These are phyloP conservation scores for Stentor coeruleus DNA, from an alignment of 73 alveolate genomes.

Conservation along the genomic window DNA sequence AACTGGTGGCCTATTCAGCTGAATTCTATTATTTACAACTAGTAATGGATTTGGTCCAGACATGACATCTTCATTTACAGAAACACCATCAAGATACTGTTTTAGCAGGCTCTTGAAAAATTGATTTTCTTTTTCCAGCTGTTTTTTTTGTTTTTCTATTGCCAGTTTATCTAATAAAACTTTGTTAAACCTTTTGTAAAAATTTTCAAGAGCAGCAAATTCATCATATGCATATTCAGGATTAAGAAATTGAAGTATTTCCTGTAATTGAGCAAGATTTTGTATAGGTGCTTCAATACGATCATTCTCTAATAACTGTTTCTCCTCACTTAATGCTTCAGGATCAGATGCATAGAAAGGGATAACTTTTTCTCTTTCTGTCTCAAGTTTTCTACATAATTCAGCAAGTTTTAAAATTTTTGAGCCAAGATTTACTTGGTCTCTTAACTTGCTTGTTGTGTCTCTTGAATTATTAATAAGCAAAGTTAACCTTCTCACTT, in stretches of 20 bases:
- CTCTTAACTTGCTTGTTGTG: constrained; percentile 87
- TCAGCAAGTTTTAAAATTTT: constrained; percentile 94
- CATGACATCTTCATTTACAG: constrained; percentile 97
- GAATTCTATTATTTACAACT: constrained; percentile 87
- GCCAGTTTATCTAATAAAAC: constrained; percentile 94
- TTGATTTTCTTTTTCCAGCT: constrained; percentile 90
- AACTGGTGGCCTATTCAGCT: constrained; percentile 87
- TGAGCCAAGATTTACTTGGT: constrained; percentile 86
- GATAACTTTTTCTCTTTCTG: constrained; percentile 94
- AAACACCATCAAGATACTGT: constrained; percentile 95
- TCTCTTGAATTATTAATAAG: constrained; percentile 86
- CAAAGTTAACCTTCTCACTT: constrained; percentile 86
- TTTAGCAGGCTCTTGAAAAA: constrained; percentile 87
- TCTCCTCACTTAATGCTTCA: constrained; percentile 73
- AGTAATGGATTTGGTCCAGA: constrained; percentile 86
- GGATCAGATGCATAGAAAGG: constrained; percentile 93
- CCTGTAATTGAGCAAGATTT: not conserved
- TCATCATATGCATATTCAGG: constrained; percentile 44
- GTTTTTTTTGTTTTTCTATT: constrained; percentile 91
- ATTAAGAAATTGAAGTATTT: constrained; percentile 10
- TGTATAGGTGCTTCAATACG: constrained; percentile 51
- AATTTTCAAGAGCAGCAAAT: constrained; percentile 85
- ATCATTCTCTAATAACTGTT: constrained; percentile 80
- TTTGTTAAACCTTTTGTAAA: constrained; percentile 95
- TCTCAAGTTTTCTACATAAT: constrained; percentile 93